Percentiles rank a stretch among this genome's conserved stretches.
Evolutionary conservation across 164 flowering plant species (phyloP).

Genomic region (Platanus orientalis): DNA sequence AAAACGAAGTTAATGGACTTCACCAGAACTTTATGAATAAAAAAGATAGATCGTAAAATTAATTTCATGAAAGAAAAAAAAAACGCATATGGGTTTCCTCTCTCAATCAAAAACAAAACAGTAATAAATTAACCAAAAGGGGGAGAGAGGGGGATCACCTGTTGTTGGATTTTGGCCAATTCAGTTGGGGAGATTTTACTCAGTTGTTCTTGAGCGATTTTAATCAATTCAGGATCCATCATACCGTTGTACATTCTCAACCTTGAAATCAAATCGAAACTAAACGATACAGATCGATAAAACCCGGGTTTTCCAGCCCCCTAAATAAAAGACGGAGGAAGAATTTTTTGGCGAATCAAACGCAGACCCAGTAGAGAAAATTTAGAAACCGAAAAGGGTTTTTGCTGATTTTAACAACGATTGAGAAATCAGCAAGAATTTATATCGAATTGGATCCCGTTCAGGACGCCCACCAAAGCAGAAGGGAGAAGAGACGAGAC

Average conservation of each 20-base stretch:
- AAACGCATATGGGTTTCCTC: not conserved
- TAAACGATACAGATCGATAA: not conserved
- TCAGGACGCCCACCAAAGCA: slow-evolving; percentile 8
- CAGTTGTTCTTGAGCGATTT: slow-evolving; percentile 91
- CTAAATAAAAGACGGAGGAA: not conserved
- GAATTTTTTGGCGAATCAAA: not conserved
- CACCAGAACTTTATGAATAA: not conserved
- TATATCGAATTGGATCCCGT: not conserved
- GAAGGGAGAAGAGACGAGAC: not conserved
- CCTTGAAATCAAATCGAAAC: not conserved
- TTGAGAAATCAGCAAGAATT: not conserved
- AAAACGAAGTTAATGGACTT: not conserved
- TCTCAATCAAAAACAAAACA: not conserved
- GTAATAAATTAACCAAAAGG: not conserved
- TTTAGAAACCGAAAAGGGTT: not conserved
- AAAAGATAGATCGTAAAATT: too few species aligned
- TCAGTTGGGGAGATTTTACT: slow-evolving; percentile 82
- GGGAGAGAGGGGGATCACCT: slow-evolving; percentile 34
- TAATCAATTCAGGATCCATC: slow-evolving; percentile 96
- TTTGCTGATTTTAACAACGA: not conserved
- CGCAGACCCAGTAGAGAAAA: not conserved
- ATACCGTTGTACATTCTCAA: slow-evolving; percentile 48
- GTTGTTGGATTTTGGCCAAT: slow-evolving; percentile 78
- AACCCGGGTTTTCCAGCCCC: not conserved
- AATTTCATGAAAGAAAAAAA: not conserved